These are phyloP conservation scores for Platanus orientalis DNA, from an alignment of 164 flowering plant genomes.

Conservation along the genomic window DNA sequence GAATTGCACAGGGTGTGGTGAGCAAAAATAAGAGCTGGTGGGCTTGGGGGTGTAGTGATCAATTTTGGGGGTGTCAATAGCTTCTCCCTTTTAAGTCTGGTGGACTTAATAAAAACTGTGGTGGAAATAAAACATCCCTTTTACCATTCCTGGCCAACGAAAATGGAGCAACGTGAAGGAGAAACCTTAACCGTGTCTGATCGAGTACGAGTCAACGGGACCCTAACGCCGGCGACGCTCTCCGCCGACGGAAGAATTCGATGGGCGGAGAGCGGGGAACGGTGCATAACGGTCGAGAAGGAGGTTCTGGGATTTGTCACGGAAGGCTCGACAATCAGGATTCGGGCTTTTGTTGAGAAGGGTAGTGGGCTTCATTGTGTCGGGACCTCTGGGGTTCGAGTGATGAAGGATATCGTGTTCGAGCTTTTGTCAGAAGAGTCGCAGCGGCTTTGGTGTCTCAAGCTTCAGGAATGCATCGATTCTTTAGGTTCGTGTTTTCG, in stretches of 20 bases:
- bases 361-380: constrained; percentile 33
- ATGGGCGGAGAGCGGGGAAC: constrained; percentile 43
- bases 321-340: constrained; percentile 45
- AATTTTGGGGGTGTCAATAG: too few species aligned
- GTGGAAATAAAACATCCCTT: too few species aligned
- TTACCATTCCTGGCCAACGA: not conserved
- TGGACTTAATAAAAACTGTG: too few species aligned
- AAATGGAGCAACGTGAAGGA: constrained; percentile 20
- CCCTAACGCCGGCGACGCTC: constrained; percentile 31
- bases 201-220: constrained; percentile 45
- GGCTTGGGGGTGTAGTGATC: too few species aligned
- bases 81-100: too few species aligned
- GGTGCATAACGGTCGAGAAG: constrained; percentile 49
- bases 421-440: constrained; percentile 46
- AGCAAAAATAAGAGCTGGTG: too few species aligned
- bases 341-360: constrained; percentile 48
- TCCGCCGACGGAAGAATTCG: constrained; percentile 46
- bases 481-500: constrained; percentile 45
- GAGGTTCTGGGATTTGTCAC: constrained; percentile 64
- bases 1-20: too few species aligned
- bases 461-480: constrained; percentile 49
- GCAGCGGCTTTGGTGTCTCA: constrained; percentile 44
- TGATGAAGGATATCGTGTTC: constrained; percentile 54
- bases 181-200: constrained; percentile 28
- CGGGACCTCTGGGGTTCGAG: constrained; percentile 15